phyloP scores from a whole-genome alignment of 2,329 filamentous ascomycete genomes.

The Uncinocarpus reesii region DNA sequence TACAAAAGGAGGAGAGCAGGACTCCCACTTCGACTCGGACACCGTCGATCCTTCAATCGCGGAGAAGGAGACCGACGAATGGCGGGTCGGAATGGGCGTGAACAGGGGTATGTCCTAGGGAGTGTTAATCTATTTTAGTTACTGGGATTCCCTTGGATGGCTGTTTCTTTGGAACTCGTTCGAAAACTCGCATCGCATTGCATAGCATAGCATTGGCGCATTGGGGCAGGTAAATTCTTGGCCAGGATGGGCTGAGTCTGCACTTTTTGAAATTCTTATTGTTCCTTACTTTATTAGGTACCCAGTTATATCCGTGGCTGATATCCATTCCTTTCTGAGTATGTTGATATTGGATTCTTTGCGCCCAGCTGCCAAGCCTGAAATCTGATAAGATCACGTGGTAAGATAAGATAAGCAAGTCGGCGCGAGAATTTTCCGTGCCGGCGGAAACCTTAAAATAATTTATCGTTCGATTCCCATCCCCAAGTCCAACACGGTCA shows the following conservation, averaged over 20 bases:
- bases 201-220: conserved; percentile 23
- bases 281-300: background rate
- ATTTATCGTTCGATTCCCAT: conserved; percentile 5
- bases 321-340: conserved; percentile 12
- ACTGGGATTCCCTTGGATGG: background rate
- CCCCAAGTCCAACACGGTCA: background rate
- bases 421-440: conserved; percentile 7
- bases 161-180: background rate
- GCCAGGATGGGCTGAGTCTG: background rate
- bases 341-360: no score
- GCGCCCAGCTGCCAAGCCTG: no score
- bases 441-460: conserved; percentile 8
- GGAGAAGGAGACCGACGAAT: conserved; percentile 30
- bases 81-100: conserved; percentile 32
- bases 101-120: background rate
- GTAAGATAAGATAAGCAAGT: background rate
- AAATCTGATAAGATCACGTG: background rate
- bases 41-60: conserved; percentile 29
- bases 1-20: conserved; percentile 32
- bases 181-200: conserved; percentile 1
- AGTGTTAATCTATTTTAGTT: background rate
- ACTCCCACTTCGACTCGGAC: conserved; percentile 27
- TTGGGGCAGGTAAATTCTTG: conserved; percentile 13
- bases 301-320: background rate
- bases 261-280: no score